Conservation (phyloP, 805 yeast species). For the Komagataella mondaviorum region DNA sequence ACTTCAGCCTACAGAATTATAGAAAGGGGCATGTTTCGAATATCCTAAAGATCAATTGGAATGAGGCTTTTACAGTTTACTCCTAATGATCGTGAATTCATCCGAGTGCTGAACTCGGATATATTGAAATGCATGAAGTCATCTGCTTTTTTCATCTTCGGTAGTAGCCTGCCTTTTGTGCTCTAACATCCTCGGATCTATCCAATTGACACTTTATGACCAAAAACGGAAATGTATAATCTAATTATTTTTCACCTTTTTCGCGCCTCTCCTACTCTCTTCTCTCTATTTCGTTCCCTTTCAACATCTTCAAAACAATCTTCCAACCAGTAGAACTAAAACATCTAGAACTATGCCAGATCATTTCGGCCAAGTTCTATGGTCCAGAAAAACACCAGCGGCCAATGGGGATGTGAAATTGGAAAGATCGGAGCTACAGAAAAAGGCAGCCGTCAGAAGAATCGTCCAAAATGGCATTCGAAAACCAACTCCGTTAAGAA, state of each 20-base stretch:
- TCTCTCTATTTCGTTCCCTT: neutral
- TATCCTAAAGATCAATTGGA: too few species aligned
- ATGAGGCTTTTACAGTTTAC: too few species aligned
- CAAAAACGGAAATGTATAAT: neutral
- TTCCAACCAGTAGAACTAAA: neutral
- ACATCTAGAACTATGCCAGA: neutral
- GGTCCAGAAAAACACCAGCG: neutral
- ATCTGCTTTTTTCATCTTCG: too few species aligned
- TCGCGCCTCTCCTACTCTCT: neutral
- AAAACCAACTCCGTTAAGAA: neutral
- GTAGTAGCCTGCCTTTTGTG: too few species aligned
- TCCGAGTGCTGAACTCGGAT: too few species aligned
- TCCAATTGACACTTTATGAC: neutral
- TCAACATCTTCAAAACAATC: neutral
- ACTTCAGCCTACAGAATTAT: too few species aligned
- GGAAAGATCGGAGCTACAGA: constrained; percentile 2
- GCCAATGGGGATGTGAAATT: constrained; percentile 1
- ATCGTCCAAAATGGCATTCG: neutral
- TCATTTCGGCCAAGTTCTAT: neutral
- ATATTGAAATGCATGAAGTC: too few species aligned
- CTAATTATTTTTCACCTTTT: neutral
- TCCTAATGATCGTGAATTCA: too few species aligned
- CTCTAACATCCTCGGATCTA: neutral
- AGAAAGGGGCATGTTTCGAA: too few species aligned
- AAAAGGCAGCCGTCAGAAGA: constrained; percentile 1